Conservation (phyloP, 2,329 filamentous ascomycete species). For the Fusarium burgessii region DNA sequence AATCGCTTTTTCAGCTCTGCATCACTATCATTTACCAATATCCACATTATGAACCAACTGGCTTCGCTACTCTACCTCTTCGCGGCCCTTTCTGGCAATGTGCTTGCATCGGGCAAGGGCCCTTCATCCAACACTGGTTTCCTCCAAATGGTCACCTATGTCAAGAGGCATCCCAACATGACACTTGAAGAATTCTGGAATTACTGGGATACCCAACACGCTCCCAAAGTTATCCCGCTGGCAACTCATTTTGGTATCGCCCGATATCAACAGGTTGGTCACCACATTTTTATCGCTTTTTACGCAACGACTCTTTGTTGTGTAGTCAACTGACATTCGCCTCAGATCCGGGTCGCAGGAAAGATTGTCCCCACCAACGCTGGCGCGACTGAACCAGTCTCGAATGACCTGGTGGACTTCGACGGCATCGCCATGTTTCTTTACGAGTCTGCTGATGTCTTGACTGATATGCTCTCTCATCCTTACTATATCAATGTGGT, state of each 20-base stretch:
- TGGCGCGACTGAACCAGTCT: slow-evolving; percentile 30
- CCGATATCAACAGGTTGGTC: slow-evolving; percentile 43
- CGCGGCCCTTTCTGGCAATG: neutral
- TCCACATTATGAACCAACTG: neutral
- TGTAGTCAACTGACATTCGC: neutral
- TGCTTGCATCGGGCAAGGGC: neutral
- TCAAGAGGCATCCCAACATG: slow-evolving; percentile 45
- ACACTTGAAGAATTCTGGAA: slow-evolving; percentile 47
- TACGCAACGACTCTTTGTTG: too few relatives aligned
- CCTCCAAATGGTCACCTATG: slow-evolving; percentile 47
- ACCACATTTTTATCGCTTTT: fast-evolving
- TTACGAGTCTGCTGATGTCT: slow-evolving; percentile 38
- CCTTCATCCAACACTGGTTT: slow-evolving; percentile 52
- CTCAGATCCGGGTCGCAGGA: slow-evolving; percentile 45
- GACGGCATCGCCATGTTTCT: slow-evolving; percentile 50
- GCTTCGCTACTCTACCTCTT: neutral
- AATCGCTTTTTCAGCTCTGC: too few relatives aligned
- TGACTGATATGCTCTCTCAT: slow-evolving; percentile 45
- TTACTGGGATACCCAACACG: slow-evolving; percentile 49
- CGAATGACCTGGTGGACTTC: slow-evolving; percentile 42
- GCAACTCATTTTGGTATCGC: slow-evolving; percentile 46
- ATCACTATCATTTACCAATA: too few relatives aligned
- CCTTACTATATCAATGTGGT: slow-evolving; percentile 48
- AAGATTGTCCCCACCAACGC: slow-evolving; percentile 43
- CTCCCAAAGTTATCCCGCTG: slow-evolving; percentile 46